Evolutionary conservation across 768 basidiomycete genomes (phyloP).

Genomic region (Suillus tomentosus): DNA sequence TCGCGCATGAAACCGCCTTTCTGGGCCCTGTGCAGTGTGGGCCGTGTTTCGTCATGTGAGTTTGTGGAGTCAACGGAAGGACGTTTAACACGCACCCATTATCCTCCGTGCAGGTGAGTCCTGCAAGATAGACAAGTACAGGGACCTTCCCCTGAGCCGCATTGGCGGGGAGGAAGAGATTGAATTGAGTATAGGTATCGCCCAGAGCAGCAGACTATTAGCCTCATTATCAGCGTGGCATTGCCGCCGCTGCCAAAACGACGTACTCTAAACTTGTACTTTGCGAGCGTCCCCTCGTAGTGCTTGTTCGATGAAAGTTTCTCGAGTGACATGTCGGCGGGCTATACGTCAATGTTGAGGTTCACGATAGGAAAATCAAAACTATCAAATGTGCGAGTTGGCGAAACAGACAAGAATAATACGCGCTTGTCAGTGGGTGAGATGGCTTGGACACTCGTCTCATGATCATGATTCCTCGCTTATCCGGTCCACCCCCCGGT

Average conservation of each 20-base stretch:
- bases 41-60: background rate
- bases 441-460: background rate
- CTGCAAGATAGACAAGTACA: conserved; percentile 85
- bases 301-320: conserved; percentile 76
- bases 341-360: conserved; percentile 19
- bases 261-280: conserved; percentile 83
- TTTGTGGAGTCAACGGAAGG: background rate
- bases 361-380: conserved; percentile 7
- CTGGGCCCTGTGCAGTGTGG: conserved; percentile 59
- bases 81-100: conserved; percentile 62
- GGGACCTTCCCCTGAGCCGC: conserved; percentile 59
- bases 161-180: conserved; percentile 81
- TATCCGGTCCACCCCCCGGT: conserved; percentile 5
- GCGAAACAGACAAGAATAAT: conserved; percentile 5
- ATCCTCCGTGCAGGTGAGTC: conserved; percentile 90
- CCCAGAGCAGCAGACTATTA: conserved; percentile 70
- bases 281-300: conserved; percentile 78
- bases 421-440: conserved; percentile 1
- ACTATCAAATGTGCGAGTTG: background rate
- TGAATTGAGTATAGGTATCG: conserved; percentile 74
- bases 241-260: conserved; percentile 7
- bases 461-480: conserved; percentile 3
- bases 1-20: conserved; percentile 92
- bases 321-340: conserved; percentile 44
- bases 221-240: conserved; percentile 1